Evolutionary conservation across 768 basidiomycete genomes (phyloP), one percentile per base, ranked within the genome.

Genomic region (Termitomyces sp.): DNA sequence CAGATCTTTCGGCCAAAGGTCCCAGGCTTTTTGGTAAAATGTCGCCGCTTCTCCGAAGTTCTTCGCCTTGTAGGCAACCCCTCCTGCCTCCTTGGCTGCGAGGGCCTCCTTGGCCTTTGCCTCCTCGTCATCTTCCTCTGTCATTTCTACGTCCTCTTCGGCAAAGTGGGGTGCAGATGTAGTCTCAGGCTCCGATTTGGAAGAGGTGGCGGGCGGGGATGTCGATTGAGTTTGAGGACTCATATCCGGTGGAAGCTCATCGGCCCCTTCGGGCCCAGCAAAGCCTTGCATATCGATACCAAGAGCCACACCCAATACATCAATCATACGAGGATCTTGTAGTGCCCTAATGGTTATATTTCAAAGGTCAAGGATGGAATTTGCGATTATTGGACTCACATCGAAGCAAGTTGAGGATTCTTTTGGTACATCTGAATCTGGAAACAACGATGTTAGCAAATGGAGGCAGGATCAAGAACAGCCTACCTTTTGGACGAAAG

Each of bases 251-350:
- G 91, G 90, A 49, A 88, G 73, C 55, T 92, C 91, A 57, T 88
- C 81, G 11, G 92, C 92, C 37, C 90, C 94, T 75, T 93, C 92
- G 18, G 89, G 86, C 57, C 94, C 81, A 54, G 84, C 80, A 71
- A 91, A 89, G 58, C 89, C 93, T 73, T 91, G 87, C 74, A 98
- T 83, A 73, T 98, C 93, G 65, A 98, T 81, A 36, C 93, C 93
- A 89, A 98, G 93, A 58, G 93, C 81, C 12, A 86, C 95, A 60
- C 95, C 95, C 46, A 98, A 78, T 16, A 94, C 94, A 68, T 92
- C 89, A 71, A 94, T 92, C 93, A 97, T 94, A 59, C 95, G 84
- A 37, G 95, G 86, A 73, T 98, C 95, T 61, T 84, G 76, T 65
- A 91, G 70, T 66, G 84, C 80, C 47, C 82, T 85, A 63, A 20